Evolutionary conservation across 176 grass and related monocot genomes (phyloP), one percentile per base, ranked within the genome.

Genomic region (Leersia perrieri): DNA sequence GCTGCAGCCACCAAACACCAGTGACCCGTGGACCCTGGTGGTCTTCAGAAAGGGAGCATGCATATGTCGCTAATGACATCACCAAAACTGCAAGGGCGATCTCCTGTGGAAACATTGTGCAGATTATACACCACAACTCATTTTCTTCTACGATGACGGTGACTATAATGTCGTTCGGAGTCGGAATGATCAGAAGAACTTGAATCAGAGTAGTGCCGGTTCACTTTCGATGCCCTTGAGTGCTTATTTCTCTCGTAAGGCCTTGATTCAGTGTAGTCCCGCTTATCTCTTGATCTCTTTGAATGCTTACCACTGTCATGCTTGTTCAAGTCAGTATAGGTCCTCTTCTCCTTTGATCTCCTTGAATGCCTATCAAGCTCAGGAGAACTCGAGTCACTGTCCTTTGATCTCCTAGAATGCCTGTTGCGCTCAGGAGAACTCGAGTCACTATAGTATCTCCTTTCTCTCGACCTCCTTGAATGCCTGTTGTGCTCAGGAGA

Each of bases 151-250:
- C 63, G 87, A 51, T 58, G 73, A 18, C 12, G 51, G 14, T 28
- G 77, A 49, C 42, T 80, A 20, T 49, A 34, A 38, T 71, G 51
- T 27, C 4, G 58, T 60, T 88, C 88, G 12, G 58, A 69, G 49
- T 80, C 78, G 36, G 76, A 83, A 60, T 69, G 62, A 65, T 90
- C 82, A 34, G 73, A 79, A 14, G 45, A 32, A 77, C 79, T 72
- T 63, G 75, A 61, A 75, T 87, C 80, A 73, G 61, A 36, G 77
- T 71, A 39, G 30, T 18, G 61, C 3, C 9, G 25, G 64, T 82
- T 89, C n/a, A 74, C 88, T 11, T 6, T 49, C 22, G 81, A 83
- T 76, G 41, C 83, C 66, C 71, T 83, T 32, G 82, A 82, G 47
- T 63, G 83, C 44, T 47, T 68, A 45, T 30, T 62, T 4, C 33